Conservation (phyloP, 345 rosid genomes). For the Geranium rotundifolium region DNA sequence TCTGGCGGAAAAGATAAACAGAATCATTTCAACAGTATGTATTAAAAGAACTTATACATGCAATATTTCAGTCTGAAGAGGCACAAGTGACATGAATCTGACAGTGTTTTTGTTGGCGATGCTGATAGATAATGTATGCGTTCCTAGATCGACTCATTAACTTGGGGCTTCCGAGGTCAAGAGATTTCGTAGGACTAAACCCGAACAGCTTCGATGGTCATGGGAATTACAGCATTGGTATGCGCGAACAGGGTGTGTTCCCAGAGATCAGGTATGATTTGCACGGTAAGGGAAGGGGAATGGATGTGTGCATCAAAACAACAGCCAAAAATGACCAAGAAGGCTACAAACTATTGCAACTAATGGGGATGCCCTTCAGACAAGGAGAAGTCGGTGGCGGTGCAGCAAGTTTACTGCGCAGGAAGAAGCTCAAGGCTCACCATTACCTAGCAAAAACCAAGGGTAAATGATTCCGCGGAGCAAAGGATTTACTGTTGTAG, state of each 20-base stretch:
- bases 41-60: no score
- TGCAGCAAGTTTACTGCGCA: constrained; percentile 18
- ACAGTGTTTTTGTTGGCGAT: background rate
- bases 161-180: constrained; percentile 80
- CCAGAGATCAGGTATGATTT: constrained; percentile 70
- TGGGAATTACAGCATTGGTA: constrained; percentile 81
- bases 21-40: no score
- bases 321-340: constrained; percentile 75
- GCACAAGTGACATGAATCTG: background rate
- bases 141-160: constrained; percentile 88
- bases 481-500: background rate
- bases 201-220: constrained; percentile 87
- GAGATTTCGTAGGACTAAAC: constrained; percentile 86
- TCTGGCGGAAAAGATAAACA: no score
- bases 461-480: constrained; percentile 21
- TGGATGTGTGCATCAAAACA: constrained; percentile 87
- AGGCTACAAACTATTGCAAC: constrained; percentile 61
- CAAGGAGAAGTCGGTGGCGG: constrained; percentile 31
- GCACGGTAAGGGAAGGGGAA: constrained; percentile 64
- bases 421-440: constrained; percentile 77
- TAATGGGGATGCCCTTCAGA: constrained; percentile 96
- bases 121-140: constrained; percentile 67
- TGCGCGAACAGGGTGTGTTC: constrained; percentile 77
- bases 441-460: constrained; percentile 60
- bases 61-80: background rate